phyloP scores from a whole-genome alignment of 768 basidiomycete species.

The Suillus americanus region DNA sequence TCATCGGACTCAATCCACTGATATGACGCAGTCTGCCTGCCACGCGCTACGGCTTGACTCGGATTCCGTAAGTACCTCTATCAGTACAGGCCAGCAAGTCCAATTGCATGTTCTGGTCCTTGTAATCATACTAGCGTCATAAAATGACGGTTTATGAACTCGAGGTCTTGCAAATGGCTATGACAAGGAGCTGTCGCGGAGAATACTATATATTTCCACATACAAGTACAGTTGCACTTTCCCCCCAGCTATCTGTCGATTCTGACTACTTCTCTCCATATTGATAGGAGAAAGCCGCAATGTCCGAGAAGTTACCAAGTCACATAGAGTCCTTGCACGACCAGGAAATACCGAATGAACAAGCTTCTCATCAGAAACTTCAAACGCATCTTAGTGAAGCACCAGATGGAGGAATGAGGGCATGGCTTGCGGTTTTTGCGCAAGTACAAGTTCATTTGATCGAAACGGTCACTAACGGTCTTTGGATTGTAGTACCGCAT shows the following conservation, averaged over 20 bases:
- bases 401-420: slow-evolving; percentile 31
- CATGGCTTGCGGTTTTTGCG: slow-evolving; percentile 30
- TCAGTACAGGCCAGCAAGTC: neutral
- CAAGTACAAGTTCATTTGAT: slow-evolving; percentile 10
- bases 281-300: neutral
- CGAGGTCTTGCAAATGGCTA: neutral
- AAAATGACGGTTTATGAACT: neutral
- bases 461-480: slow-evolving; percentile 21
- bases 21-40: too few relatives aligned
- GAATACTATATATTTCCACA: neutral
- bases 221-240: too few relatives aligned
- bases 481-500: slow-evolving; percentile 39
- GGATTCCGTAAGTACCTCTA: too few relatives aligned
- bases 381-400: slow-evolving; percentile 22
- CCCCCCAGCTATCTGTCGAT: neutral
- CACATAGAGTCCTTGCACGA: neutral
- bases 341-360: neutral
- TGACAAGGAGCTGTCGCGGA: neutral
- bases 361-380: slow-evolving; percentile 5
- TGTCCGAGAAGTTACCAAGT: neutral
- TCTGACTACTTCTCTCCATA: neutral
- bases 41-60: too few relatives aligned
- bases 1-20: too few relatives aligned
- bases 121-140: neutral
- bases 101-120: neutral